phyloP scores from a whole-genome alignment of 139 green algal genomes.

The Chlamydomonas incerta region DNA sequence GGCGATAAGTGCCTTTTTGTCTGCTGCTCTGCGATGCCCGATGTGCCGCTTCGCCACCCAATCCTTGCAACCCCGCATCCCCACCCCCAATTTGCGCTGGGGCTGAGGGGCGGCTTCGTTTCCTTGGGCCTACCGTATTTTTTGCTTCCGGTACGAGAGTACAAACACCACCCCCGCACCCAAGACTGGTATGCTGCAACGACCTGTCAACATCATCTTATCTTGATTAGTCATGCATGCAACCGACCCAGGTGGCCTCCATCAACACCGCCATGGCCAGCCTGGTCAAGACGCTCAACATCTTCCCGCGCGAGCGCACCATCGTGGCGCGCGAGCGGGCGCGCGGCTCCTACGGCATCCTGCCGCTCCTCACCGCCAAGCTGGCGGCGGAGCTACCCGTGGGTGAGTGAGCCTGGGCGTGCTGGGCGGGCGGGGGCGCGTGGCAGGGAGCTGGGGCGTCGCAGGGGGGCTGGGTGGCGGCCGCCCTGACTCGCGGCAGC shows the following conservation, averaged over 20 bases:
- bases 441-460: no score
- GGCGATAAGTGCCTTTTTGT: no score
- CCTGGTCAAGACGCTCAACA: conserved; percentile 90
- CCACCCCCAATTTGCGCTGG: no score
- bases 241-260: conserved; percentile 76
- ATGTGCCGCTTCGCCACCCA: no score
- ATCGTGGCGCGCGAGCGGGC: conserved; percentile 86
- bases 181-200: background rate
- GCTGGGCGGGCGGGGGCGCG: background rate
- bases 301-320: conserved; percentile 86
- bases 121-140: conserved; percentile 50
- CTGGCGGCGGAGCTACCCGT: conserved; percentile 90
- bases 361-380: conserved; percentile 81
- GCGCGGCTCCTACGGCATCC: conserved; percentile 45
- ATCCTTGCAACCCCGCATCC: no score
- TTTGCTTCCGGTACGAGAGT: background rate
- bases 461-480: no score
- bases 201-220: no score
- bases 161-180: background rate
- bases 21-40: no score
- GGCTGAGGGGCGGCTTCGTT: no score
- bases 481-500: no score
- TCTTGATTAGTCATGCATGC: background rate
- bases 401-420: conserved; percentile 3
- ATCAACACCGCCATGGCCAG: conserved; percentile 90